Evolutionary conservation across 495 filamentous ascomycete species (phyloP).

Genomic region (Amniculicola lignicola): DNA sequence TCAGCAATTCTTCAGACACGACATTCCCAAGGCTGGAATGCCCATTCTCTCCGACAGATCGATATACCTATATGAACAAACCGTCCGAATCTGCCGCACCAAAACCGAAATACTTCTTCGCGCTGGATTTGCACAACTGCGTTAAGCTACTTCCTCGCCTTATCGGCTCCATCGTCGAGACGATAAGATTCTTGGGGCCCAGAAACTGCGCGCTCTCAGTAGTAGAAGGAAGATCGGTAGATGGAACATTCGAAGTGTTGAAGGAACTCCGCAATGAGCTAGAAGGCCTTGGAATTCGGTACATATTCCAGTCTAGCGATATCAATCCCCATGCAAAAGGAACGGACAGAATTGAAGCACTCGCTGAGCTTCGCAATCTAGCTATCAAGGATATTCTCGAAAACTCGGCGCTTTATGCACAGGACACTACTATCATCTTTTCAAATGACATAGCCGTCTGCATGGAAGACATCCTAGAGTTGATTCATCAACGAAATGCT

Average conservation of each 20-base stretch:
- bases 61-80: slow-evolving; percentile 35
- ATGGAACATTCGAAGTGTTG: slow-evolving; percentile 52
- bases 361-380: slow-evolving; percentile 48
- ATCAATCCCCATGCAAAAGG: slow-evolving; percentile 39
- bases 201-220: slow-evolving; percentile 50
- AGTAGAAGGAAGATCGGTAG: slow-evolving; percentile 50
- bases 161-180: slow-evolving; percentile 47
- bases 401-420: slow-evolving; percentile 21
- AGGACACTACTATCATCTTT: slow-evolving; percentile 48
- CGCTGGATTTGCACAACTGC: slow-evolving; percentile 48
- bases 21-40: slow-evolving; percentile 35
- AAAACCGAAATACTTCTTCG: slow-evolving; percentile 48
- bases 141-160: slow-evolving; percentile 47
- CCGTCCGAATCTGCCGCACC: background rate
- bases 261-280: slow-evolving; percentile 38
- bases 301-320: slow-evolving; percentile 42
- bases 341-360: slow-evolving; percentile 41
- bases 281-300: slow-evolving; percentile 38
- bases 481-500: slow-evolving; percentile 45
- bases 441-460: slow-evolving; percentile 52
- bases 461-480: slow-evolving; percentile 53
- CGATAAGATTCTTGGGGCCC: slow-evolving; percentile 50
- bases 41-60: slow-evolving; percentile 8
- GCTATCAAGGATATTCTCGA: slow-evolving; percentile 45
- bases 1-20: slow-evolving; percentile 35